Base-by-base conservation (phyloP, 2,329 filamentous ascomycete genomes). In the Blastomyces silverae region DNA sequence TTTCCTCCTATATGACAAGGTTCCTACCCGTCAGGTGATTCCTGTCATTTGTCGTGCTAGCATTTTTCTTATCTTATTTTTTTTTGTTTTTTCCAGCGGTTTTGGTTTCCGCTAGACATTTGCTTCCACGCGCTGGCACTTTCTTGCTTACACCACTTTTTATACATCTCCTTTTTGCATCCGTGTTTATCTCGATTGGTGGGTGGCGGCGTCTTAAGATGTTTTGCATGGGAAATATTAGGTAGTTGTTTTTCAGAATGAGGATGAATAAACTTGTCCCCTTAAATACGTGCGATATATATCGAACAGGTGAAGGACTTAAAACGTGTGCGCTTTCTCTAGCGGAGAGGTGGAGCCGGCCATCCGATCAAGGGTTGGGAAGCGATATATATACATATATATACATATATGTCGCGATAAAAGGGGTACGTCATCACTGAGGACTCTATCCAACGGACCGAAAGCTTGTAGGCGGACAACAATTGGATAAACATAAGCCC, bases 131-230 rank as follows among this genome's bases (percentile, higher is more conserved):
- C 20, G 22, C 31, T 39, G 1, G 17, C 20, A 17, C 28, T 6
- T 59, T 59, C 37, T 59, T 59, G 56, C n/a, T 59, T 13, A 58
- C 37, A 10, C 34, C 37, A 25, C 37, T 10, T 58, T 44, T 22
- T 58, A n/a, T 44, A 1, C 7, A 25, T 25, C 52, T 52, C 22
- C 2, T 25, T 28, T 13, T 44, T 53, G 42, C 15, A 42, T 61
- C 50, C 17, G 42, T 37, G 17, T 55, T 48, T 39, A 28, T 22
- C 8, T 34, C 25, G 13, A 44, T 46, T 48, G 52, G 59, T 10
- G 13, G 56, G 28, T 59, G 56, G 37, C 13, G 56, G 56, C 56
- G 56, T 52, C n/a, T 57, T 57, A 50, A 61, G 61, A 39, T 44
- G 55, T n/a, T 57, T 57, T 39, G 20, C 34, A 37, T 8, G 7